phyloP scores from a whole-genome alignment of 2,329 filamentous ascomycete genomes.

The Colletotrichum filicis region DNA sequence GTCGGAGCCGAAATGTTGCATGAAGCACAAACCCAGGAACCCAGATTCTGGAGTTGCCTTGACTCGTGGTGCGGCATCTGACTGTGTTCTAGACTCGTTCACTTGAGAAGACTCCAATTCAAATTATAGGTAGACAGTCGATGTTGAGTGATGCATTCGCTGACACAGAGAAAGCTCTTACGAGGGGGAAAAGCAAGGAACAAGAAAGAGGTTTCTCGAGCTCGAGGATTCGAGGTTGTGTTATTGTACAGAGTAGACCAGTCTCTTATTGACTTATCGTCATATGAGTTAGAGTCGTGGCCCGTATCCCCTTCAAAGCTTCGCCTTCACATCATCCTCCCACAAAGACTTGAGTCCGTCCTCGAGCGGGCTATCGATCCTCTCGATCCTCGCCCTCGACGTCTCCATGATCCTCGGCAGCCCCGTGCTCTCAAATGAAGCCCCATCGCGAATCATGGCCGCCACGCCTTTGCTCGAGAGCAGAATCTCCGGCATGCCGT shows the following conservation, averaged over 20 bases:
- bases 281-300: background rate
- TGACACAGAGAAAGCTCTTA: too few species aligned
- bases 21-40: background rate
- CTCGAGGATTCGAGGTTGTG: background rate
- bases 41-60: background rate
- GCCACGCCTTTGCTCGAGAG: background rate
- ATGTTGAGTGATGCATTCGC: background rate
- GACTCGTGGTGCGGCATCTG: background rate
- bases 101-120: background rate
- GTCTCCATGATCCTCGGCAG: background rate
- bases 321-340: background rate
- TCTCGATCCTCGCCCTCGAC: background rate
- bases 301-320: background rate
- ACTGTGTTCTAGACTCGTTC: background rate
- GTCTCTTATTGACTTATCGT: background rate
- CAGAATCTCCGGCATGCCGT: slow-evolving; percentile 1
- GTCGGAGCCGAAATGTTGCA: slow-evolving; percentile 18
- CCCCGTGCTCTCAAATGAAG: background rate
- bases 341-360: background rate
- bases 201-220: background rate
- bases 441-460: background rate
- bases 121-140: background rate
- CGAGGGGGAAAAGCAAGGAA: too few species aligned
- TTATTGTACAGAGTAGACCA: background rate
- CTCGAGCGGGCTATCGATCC: background rate